Evolutionary conservation across 163 green algal species (phyloP).

Genomic region (Coccomyxa subellipsoidea): DNA sequence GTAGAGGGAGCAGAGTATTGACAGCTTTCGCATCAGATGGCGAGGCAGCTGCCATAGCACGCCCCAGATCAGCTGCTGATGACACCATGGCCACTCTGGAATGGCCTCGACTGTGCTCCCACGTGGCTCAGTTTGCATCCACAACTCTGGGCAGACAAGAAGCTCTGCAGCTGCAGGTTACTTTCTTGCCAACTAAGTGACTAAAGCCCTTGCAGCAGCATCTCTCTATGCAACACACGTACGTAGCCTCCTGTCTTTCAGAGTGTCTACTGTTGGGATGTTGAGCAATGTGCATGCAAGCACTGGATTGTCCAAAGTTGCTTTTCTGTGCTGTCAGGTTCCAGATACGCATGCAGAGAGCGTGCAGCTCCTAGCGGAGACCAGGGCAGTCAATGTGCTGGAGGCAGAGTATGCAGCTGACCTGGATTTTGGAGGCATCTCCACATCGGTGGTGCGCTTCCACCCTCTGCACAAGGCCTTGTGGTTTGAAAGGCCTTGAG

Average conservation of each 20-base stretch:
- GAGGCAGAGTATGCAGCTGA: constrained; percentile 57
- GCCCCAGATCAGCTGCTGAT: not conserved
- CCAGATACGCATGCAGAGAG: constrained; percentile 25
- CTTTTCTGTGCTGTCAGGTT: constrained; percentile 30
- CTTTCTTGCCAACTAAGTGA: not conserved
- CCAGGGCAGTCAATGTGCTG: constrained; percentile 51
- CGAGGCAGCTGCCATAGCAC: not conserved
- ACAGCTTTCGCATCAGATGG: not conserved
- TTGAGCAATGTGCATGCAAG: not conserved
- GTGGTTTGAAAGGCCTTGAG: too few relatives aligned
- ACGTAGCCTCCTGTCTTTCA: not conserved
- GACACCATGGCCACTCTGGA: constrained; percentile 37
- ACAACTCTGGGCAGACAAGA: constrained; percentile 59
- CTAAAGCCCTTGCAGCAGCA: too few relatives aligned
- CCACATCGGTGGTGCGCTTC: constrained; percentile 42
- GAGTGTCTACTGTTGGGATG: not conserved
- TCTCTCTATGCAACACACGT: not conserved
- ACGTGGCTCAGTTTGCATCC: constrained; percentile 69
- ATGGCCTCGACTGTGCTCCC: constrained; percentile 62
- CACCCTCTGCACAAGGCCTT: too few relatives aligned
- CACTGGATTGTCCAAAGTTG: not conserved
- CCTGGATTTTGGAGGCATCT: constrained; percentile 80
- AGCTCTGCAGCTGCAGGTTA: constrained; percentile 43
- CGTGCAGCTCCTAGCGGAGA: constrained; percentile 56
- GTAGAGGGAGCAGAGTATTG: not conserved